Evolutionary conservation across 164 flowering plant genomes (phyloP), one percentile per base, ranked within the genome.

Genomic region (Echeveria elegans): DNA sequence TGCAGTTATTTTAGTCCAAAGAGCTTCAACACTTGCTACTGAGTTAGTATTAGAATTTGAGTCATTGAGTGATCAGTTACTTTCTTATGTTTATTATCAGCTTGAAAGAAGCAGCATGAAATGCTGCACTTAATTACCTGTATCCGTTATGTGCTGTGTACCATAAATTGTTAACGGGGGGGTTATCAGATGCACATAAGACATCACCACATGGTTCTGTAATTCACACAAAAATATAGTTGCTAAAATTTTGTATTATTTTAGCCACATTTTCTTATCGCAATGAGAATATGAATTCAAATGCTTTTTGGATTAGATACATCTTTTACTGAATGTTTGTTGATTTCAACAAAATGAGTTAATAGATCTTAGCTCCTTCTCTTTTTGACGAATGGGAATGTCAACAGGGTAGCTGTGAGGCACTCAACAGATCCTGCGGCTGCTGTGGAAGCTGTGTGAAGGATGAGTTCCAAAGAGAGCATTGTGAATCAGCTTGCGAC

Each of bases 401-500:
- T 68, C 28, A 79, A 80, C 87, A 93, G 98, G 98, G 98, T 0
- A 86, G 80, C 84, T 90, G 81, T 32, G 96, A 88, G 80, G 88
- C 92, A 16, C 76, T 90, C 50, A 47, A 73, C 52, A 78, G 89
- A 77, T 81, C 90, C 47, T 88, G 89, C 64, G 95, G 96, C n/a
- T 88, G 92, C 75, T 84, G 88, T 52, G 83, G 86, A 63, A 67
- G 85, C 78, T 68, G 74, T 31, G 31, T 84, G 59, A 90, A 83
- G 70, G 92, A 90, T 75, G 92, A 88, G 38, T 70, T 65, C 47
- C 93, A 83, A 37, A 85, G 80, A 9, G 97, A 90, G 72, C 83
- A 84, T 28, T 87, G 88, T 16, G 98, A 93, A 64, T 24, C 89
- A 10, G 77, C 86, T 1, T 93, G 97, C 64, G 98, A 93, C 74